Evolutionary conservation across 1,284 basidiomycete species (phyloP).

Genomic region (Thecaphora thlaspeos): DNA sequence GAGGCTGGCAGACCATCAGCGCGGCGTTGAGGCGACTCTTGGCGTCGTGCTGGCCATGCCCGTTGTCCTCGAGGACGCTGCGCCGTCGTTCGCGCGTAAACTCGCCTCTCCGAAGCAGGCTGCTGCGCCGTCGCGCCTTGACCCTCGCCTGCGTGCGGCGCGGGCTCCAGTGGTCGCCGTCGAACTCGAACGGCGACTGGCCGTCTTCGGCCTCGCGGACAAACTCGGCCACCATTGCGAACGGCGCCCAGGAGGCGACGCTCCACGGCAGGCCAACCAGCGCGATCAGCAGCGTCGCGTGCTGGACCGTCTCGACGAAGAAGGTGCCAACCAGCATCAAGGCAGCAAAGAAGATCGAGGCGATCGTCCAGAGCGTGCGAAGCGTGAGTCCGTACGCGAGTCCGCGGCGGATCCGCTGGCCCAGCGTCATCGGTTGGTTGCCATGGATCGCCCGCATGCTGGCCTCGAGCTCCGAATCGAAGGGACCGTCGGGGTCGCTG

Average conservation of each 20-base stretch:
- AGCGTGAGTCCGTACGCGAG: slow-evolving; percentile 23
- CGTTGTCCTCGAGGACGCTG: too few species aligned
- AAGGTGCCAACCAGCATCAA: slow-evolving; percentile 38
- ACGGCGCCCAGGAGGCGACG: slow-evolving; percentile 54
- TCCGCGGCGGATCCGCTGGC: slow-evolving; percentile 12
- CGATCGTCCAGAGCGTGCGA: slow-evolving; percentile 49
- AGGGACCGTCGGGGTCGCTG: background rate
- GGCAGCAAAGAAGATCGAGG: slow-evolving; percentile 24
- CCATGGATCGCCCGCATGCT: too few species aligned
- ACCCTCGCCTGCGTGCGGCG: slow-evolving; percentile 9
- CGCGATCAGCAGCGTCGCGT: slow-evolving; percentile 44
- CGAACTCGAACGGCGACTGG: slow-evolving; percentile 27
- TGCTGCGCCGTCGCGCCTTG: slow-evolving; percentile 1
- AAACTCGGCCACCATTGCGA: slow-evolving; percentile 53
- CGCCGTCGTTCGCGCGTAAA: too few species aligned
- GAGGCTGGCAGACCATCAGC: slow-evolving; percentile 24
- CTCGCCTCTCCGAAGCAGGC: too few species aligned
- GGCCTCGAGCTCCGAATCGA: slow-evolving; percentile 7
- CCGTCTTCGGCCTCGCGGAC: slow-evolving; percentile 49
- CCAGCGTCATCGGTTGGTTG: slow-evolving; percentile 9
- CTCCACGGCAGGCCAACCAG: slow-evolving; percentile 54
- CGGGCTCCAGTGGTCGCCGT: slow-evolving; percentile 34
- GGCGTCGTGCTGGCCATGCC: slow-evolving; percentile 8
- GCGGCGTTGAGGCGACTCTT: slow-evolving; percentile 23
- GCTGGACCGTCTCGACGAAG: slow-evolving; percentile 19